phyloP scores from a whole-genome alignment of 1,284 basidiomycete genomes.

The Irpex sp. region DNA sequence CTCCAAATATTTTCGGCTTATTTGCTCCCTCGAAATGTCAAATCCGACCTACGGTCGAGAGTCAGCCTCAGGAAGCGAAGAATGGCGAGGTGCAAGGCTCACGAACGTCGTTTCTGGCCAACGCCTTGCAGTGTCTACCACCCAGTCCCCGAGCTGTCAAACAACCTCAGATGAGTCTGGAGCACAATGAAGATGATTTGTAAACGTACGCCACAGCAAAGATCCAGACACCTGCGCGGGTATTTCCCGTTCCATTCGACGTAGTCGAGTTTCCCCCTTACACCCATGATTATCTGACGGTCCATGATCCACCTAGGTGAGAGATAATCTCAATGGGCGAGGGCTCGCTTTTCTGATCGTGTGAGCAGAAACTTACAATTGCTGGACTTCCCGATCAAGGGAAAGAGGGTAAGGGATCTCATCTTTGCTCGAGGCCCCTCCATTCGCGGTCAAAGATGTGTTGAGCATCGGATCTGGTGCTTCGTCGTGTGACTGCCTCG shows the following conservation, averaged over 20 bases:
- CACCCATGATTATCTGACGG: slow-evolving; percentile 43
- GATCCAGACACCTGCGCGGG: slow-evolving; percentile 52
- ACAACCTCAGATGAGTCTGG: not conserved
- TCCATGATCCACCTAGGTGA: slow-evolving; percentile 49
- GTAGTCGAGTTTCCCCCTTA: slow-evolving; percentile 45
- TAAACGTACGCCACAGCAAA: slow-evolving; percentile 61
- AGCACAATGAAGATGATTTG: not conserved
- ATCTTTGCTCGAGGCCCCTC: slow-evolving; percentile 42
- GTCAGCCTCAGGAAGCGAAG: not conserved
- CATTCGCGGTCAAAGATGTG: slow-evolving; percentile 53
- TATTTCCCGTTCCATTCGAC: slow-evolving; percentile 40
- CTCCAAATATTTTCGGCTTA: slow-evolving; percentile 48
- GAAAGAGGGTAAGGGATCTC: slow-evolving; percentile 68
- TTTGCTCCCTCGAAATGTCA: slow-evolving; percentile 67
- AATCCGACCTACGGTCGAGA: slow-evolving; percentile 54
- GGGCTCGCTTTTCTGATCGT: not conserved
- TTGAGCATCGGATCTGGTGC: slow-evolving; percentile 33
- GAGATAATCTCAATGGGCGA: not conserved
- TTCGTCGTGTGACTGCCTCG: slow-evolving; percentile 4
- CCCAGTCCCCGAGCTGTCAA: slow-evolving; percentile 60
- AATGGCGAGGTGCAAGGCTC: slow-evolving; percentile 18
- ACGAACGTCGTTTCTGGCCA: slow-evolving; percentile 67
- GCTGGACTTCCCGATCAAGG: slow-evolving; percentile 57
- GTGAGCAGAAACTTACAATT: slow-evolving; percentile 43
- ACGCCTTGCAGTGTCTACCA: slow-evolving; percentile 63